Percentiles rank a stretch among this genome's conserved stretches.
These are phyloP conservation scores for Exophiala spinifera DNA, from an alignment of 2,329 filamentous ascomycete species.

Conservation along the genomic window DNA sequence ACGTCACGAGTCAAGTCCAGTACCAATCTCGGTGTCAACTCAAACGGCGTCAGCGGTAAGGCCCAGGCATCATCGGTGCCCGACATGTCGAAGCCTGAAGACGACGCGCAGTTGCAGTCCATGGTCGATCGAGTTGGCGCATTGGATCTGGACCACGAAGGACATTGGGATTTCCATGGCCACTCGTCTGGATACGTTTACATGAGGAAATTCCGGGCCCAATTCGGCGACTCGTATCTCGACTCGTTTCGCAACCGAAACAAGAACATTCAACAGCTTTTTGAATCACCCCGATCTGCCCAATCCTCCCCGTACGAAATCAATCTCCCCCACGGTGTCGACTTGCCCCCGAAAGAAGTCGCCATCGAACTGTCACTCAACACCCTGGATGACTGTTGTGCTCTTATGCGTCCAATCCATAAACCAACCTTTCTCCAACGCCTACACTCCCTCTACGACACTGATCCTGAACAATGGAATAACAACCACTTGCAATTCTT, in stretches of 20 bases:
- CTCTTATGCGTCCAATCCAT: slow-evolving; percentile 71
- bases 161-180: slow-evolving; percentile 93
- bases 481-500: slow-evolving; percentile 66
- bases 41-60: slow-evolving; percentile 13
- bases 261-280: slow-evolving; percentile 54
- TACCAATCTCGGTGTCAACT: slow-evolving; percentile 31
- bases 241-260: slow-evolving; percentile 50
- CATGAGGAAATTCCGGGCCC: slow-evolving; percentile 78
- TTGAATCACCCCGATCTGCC: slow-evolving; percentile 67
- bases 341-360: slow-evolving; percentile 65
- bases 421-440: slow-evolving; percentile 74
- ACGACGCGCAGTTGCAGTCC: slow-evolving; percentile 76
- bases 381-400: slow-evolving; percentile 61
- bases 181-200: slow-evolving; percentile 90
- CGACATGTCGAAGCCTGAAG: slow-evolving; percentile 40
- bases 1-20: slow-evolving; percentile 32
- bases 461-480: slow-evolving; percentile 59
- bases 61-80: slow-evolving; percentile 18
- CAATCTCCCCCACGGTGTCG: slow-evolving; percentile 49
- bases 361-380: slow-evolving; percentile 57
- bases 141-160: slow-evolving; percentile 84
- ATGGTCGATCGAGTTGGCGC: slow-evolving; percentile 94
- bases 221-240: slow-evolving; percentile 73
- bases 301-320: slow-evolving; percentile 60
- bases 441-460: slow-evolving; percentile 74